A percentile compares a stretch with the other conserved stretches of the same genome.
phyloP scores from a whole-genome alignment of 306 rosid genomes.

The Prunus davidiana region DNA sequence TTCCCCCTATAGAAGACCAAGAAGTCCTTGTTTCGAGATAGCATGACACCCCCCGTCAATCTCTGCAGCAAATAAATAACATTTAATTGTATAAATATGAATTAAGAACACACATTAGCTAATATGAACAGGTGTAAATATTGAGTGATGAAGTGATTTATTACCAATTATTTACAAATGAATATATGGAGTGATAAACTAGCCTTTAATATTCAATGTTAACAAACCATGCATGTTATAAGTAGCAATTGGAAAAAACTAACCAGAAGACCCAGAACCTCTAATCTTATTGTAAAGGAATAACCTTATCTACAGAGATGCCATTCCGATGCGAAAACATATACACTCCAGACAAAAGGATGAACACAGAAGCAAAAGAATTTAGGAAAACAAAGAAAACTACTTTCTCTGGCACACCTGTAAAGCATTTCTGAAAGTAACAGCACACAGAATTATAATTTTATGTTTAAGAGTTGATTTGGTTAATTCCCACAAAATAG shows the following conservation, averaged over 20 bases:
- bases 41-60: constrained; percentile 84
- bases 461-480: neutral
- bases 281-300: neutral
- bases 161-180: neutral
- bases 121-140: neutral
- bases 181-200: neutral
- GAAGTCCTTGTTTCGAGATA: constrained; percentile 92
- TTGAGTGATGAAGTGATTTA: neutral
- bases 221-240: constrained; percentile 2
- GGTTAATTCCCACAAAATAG: neutral
- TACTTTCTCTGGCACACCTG: neutral
- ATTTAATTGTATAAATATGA: constrained; percentile 1
- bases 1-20: constrained; percentile 90
- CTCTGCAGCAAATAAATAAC: constrained; percentile 48
- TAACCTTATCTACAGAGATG: neutral
- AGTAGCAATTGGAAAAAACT: neutral
- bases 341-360: neutral
- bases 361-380: neutral
- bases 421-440: neutral
- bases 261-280: neutral
- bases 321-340: neutral
- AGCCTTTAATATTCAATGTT: constrained; percentile 11
- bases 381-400: neutral
- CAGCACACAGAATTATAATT: neutral
- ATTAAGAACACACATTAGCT: neutral